phyloP scores from a whole-genome alignment of 2,329 filamentous ascomycete species.

The Teratosphaeria nubilosa region DNA sequence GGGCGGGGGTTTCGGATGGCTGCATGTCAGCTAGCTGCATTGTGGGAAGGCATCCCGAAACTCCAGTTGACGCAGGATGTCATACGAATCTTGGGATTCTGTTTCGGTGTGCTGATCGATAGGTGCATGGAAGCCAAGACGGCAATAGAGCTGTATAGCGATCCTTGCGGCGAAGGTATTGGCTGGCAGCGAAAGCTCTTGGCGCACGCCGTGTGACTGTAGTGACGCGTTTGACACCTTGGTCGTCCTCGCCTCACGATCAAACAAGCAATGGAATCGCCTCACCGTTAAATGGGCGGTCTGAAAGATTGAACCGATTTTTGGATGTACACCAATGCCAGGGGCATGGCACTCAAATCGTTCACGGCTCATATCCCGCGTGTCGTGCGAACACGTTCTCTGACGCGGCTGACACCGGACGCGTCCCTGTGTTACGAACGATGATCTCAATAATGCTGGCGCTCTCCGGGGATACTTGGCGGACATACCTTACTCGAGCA shows the following conservation, averaged over 20 bases:
- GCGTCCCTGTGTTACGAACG: neutral
- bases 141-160: neutral
- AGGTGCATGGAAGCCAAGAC: neutral
- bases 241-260: neutral
- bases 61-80: neutral
- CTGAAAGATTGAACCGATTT: neutral
- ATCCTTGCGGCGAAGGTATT: neutral
- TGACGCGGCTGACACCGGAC: neutral
- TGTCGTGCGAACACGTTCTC: neutral
- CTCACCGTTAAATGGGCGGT: neutral
- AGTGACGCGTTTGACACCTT: neutral
- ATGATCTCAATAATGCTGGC: neutral
- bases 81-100: neutral
- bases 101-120: neutral
- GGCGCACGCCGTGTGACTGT: neutral
- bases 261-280: neutral
- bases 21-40: neutral
- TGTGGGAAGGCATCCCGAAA: neutral
- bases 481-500: neutral
- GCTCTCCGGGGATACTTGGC: neutral
- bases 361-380: neutral
- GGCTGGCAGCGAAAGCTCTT: neutral
- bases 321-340: neutral
- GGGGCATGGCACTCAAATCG: neutral
- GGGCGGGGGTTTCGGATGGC: neutral